Evolutionary conservation across 2,329 filamentous ascomycete species (phyloP), one percentile per base, ranked within the genome.

Genomic region (Fusarium sp.): DNA sequence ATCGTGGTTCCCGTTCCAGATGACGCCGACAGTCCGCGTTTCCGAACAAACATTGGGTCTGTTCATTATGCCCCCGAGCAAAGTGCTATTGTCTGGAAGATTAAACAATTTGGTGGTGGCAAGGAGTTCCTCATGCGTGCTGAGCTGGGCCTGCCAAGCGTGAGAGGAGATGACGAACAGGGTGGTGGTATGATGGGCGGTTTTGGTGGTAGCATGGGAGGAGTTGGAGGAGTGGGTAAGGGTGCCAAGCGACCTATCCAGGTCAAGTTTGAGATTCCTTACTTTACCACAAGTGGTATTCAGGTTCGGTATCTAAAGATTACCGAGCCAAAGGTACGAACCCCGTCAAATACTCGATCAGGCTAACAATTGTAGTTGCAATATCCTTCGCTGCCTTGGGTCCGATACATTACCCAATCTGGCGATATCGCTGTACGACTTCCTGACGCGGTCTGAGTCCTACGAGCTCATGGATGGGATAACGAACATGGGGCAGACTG

Each of bases 181-280:
- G 96, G 96, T 45, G 96, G 96, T 72, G 96, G 96, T 74, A 98
- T 98, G 96, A 98, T 96, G 76, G 96, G 96, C 79, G 96, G 96
- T 2, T 98, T 98, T 79, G 96, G 96, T 72, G 96, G 96, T 26
- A 98, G 94, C 81, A 98, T 98, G 95, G 96, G 96, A 67, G 96
- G 96, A 74, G 90, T 96, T 34, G 91, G 89, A n/a, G 88, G 91
- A 9, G 83, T 84, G 26, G 92, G 91, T 66, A 98, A 98, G 86
- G 94, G 94, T 26, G 89, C 90, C 65, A 99, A 98, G 88, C 88
- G 96, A 77, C 96, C 96, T 2, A 99, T 99, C 79, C 96, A 95
- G 83, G 96, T 99, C 86, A 99, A 99, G 86, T 99, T 99, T 82
- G 96, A 99, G 87, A 99, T 99, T 81, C 96, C 96, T n/a, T 99